Evolutionary conservation across 371 early-diverging fungal species (phyloP).

Genomic region (Homolaphlyctis polyrhiza): DNA sequence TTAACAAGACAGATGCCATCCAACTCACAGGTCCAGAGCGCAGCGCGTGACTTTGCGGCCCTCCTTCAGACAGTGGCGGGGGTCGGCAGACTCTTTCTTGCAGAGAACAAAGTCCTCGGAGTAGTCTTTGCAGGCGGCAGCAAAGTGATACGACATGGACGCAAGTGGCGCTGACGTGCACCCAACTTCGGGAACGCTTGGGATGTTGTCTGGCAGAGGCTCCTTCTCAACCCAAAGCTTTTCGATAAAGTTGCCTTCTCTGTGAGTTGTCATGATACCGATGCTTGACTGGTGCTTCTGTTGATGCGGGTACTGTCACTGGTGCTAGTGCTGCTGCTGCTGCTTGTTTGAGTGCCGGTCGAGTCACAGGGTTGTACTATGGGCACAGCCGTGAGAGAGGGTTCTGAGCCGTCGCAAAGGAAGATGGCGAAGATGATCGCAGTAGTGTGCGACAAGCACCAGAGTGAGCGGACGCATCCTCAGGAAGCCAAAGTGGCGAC

Average conservation of each 20-base stretch:
- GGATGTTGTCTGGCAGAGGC: slow-evolving; percentile 28
- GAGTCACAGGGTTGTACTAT: too few relatives aligned
- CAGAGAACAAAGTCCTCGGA: slow-evolving; percentile 96
- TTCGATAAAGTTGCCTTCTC: slow-evolving; percentile 46
- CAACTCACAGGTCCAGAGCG: slow-evolving; percentile 77
- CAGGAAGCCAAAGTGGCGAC: not conserved
- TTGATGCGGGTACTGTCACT: too few relatives aligned
- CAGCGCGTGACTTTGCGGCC: slow-evolving; percentile 95
- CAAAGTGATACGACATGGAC: slow-evolving; percentile 89
- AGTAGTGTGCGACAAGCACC: not conserved
- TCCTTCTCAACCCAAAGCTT: slow-evolving; percentile 46
- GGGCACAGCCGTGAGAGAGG: too few relatives aligned
- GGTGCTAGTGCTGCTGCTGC: too few relatives aligned
- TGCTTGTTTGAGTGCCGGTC: too few relatives aligned
- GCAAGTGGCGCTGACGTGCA: slow-evolving; percentile 88
- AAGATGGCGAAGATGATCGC: not conserved
- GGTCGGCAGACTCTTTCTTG: slow-evolving; percentile 86
- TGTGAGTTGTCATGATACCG: slow-evolving; percentile 43
- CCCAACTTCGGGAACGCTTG: slow-evolving; percentile 82
- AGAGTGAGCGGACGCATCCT: not conserved
- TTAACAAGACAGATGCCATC: too few relatives aligned
- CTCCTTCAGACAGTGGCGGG: slow-evolving; percentile 85
- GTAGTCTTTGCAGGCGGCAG: slow-evolving; percentile 83
- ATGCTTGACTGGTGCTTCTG: too few relatives aligned
- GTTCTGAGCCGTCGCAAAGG: too few relatives aligned